Evolutionary conservation across 345 rosid genomes (phyloP).

Genomic region (Eucalyptus marginata): DNA sequence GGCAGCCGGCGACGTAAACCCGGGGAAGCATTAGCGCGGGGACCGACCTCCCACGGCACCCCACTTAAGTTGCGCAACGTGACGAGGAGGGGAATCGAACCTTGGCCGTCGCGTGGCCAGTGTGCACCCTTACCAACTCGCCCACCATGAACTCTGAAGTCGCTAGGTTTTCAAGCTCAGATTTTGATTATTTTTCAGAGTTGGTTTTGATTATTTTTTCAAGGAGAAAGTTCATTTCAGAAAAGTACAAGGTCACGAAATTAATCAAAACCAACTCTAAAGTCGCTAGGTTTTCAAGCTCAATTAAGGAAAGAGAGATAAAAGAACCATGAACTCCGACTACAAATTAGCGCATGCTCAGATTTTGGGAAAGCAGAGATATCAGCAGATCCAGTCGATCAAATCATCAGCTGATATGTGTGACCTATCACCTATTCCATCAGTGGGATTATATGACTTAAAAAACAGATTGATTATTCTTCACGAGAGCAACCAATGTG

Average conservation of each 20-base stretch:
- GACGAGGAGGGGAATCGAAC: too few relatives aligned
- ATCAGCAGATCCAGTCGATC: not conserved
- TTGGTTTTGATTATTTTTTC: not conserved
- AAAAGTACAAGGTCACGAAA: not conserved
- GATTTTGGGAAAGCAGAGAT: not conserved
- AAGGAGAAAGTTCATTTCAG: not conserved
- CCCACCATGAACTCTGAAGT: too few relatives aligned
- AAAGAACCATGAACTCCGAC: not conserved
- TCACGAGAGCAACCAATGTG: not conserved
- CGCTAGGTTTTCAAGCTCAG: too few relatives aligned
- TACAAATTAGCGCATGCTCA: not conserved
- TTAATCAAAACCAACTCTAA: not conserved
- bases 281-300: not conserved
- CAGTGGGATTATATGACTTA: not conserved
- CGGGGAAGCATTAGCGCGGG: too few relatives aligned
- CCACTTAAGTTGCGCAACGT: too few relatives aligned
- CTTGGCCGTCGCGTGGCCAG: too few relatives aligned
- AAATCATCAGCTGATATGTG: not conserved
- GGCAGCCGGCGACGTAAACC: too few relatives aligned
- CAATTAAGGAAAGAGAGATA: not conserved
- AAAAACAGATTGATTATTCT: not conserved
- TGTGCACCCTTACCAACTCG: too few relatives aligned
- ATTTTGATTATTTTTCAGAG: too few relatives aligned
- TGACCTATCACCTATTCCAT: not conserved
- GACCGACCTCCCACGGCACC: too few relatives aligned